phyloP scores from a whole-genome alignment of 2,329 filamentous ascomycete species.

The Piedraia hortae region DNA sequence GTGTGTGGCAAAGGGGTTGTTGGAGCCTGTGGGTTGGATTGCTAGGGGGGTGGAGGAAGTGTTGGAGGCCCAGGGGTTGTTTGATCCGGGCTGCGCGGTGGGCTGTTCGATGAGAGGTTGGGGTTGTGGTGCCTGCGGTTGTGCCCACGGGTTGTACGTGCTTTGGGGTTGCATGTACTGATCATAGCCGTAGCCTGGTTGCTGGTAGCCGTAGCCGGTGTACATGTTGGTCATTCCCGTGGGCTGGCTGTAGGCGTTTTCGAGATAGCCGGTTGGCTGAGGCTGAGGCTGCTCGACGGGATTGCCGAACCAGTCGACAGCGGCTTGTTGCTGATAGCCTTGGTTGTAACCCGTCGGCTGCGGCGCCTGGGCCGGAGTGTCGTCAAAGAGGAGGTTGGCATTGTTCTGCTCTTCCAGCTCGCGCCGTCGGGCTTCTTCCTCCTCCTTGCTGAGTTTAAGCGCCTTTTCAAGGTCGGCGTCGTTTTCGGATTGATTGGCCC shows the following conservation, averaged over 20 bases:
- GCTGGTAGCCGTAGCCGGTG: conserved; percentile 36
- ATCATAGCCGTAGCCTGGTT: conserved; percentile 43
- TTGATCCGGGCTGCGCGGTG: conserved; percentile 48
- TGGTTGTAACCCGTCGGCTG: conserved; percentile 80
- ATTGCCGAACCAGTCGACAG: conserved; percentile 94
- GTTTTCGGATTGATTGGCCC: conserved; percentile 26
- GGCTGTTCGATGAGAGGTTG: conserved; percentile 30
- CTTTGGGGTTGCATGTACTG: conserved; percentile 27
- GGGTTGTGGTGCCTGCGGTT: conserved; percentile 19
- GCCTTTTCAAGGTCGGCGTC: conserved; percentile 87
- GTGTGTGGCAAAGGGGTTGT: conserved; percentile 81
- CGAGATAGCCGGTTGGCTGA: conserved; percentile 34
- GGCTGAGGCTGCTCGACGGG: conserved; percentile 44
- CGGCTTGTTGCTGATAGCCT: conserved; percentile 87
- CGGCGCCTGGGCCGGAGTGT: conserved; percentile 33
- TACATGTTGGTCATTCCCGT: conserved; percentile 40
- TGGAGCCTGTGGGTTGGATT: conserved; percentile 75
- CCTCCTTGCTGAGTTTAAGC: conserved; percentile 78
- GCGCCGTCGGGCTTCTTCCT: conserved; percentile 64
- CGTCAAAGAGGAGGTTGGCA: conserved; percentile 66
- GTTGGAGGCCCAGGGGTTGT: conserved; percentile 67
- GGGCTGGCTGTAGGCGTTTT: conserved; percentile 45
- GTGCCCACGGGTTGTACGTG: conserved; percentile 25
- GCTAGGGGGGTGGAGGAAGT: conserved; percentile 35
- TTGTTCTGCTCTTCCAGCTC: conserved; percentile 64